These are phyloP conservation scores for Penicillium lividum DNA, from an alignment of 495 filamentous ascomycete genomes.

Conservation along the genomic window DNA sequence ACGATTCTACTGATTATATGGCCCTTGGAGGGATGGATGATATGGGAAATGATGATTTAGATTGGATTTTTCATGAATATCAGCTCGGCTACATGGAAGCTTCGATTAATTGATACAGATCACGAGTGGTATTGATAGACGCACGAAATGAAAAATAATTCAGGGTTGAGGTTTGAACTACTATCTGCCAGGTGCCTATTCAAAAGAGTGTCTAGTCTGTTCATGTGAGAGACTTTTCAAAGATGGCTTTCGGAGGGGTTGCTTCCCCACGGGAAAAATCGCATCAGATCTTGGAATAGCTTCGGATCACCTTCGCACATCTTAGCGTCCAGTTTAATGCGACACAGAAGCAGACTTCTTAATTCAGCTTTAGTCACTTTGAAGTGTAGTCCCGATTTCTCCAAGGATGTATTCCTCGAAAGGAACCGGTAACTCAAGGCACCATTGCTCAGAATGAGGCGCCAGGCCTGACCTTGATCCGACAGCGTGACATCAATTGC, in stretches of 20 bases:
- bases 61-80: conserved; percentile 16
- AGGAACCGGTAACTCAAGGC: conserved; percentile 10
- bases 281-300: background rate
- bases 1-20: background rate
- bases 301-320: background rate
- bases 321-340: background rate
- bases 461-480: conserved; percentile 13
- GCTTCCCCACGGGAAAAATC: background rate
- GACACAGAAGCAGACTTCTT: background rate
- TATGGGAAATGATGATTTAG: conserved; percentile 11
- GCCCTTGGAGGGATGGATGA: background rate
- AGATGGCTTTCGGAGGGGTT: background rate
- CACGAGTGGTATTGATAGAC: no score
- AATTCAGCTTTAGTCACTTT: background rate
- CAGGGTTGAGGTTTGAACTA: no score
- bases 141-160: no score
- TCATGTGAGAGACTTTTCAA: background rate
- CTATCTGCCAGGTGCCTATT: no score
- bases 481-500: conserved; percentile 13
- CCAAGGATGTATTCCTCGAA: background rate
- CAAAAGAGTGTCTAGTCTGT: no score
- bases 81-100: conserved; percentile 10
- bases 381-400: background rate
- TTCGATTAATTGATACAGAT: background rate
- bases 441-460: conserved; percentile 22